A percentile compares a stretch with the other conserved stretches of the same genome.
Evolutionary conservation across 495 filamentous ascomycete genomes (phyloP).

Genomic region (Aspergillus incahuasiensis): DNA sequence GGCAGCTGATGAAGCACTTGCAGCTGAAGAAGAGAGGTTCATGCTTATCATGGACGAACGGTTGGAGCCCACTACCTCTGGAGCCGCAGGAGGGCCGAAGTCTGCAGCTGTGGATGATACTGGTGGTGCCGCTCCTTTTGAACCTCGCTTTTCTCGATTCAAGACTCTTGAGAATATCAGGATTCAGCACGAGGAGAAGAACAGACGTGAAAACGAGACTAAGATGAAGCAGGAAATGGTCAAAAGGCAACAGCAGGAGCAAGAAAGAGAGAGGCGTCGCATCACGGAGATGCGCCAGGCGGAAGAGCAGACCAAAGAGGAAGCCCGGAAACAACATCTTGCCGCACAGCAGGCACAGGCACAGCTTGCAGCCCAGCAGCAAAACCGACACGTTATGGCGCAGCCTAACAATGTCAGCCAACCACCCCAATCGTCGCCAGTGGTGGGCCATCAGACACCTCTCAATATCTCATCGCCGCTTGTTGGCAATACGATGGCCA

Average conservation of each 20-base stretch:
- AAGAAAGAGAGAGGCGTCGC: constrained; percentile 40
- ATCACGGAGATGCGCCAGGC: constrained; percentile 43
- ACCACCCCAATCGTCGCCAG: constrained; percentile 69
- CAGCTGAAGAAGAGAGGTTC: constrained; percentile 81
- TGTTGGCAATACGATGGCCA: constrained; percentile 50
- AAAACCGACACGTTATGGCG: constrained; percentile 40
- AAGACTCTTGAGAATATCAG: constrained; percentile 86
- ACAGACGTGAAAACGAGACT: constrained; percentile 56
- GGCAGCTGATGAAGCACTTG: constrained; percentile 86
- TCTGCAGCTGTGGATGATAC: constrained; percentile 70
- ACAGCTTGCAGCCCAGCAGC: constrained; percentile 44
- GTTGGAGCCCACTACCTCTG: constrained; percentile 54
- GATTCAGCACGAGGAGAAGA: constrained; percentile 66
- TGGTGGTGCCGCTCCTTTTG: constrained; percentile 62
- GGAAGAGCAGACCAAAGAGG: constrained; percentile 46
- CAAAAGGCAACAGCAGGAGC: constrained; percentile 46
- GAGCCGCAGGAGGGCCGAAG: constrained; percentile 53
- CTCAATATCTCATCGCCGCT: constrained; percentile 74
- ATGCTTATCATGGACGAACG: constrained; percentile 94
- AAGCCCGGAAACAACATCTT: constrained; percentile 39
- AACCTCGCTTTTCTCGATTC: constrained; percentile 84
- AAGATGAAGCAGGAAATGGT: constrained; percentile 54
- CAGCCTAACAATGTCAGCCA: constrained; percentile 62
- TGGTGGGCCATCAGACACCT: constrained; percentile 74
- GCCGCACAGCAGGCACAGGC: constrained; percentile 49